Conservation (phyloP, 495 filamentous ascomycete genomes). For the Ascobolus immersus region DNA sequence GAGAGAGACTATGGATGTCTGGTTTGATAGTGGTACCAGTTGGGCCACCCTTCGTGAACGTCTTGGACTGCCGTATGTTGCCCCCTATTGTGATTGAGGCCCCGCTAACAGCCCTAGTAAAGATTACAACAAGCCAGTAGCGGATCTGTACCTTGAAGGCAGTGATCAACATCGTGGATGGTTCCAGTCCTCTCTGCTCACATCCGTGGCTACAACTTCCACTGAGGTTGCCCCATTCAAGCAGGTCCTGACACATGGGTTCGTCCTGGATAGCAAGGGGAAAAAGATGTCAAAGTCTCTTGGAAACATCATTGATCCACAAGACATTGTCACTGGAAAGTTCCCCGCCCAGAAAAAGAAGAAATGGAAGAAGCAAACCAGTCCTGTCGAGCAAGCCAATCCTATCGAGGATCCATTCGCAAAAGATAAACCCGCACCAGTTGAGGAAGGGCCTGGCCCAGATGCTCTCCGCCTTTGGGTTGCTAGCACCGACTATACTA, state of each 20-base stretch:
- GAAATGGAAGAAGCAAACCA: not conserved
- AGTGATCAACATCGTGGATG: slow-evolving; percentile 90
- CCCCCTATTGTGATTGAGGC: slow-evolving; percentile 20
- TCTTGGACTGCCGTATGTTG: slow-evolving; percentile 5
- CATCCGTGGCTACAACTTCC: slow-evolving; percentile 33
- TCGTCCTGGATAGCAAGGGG: slow-evolving; percentile 64
- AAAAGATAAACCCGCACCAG: not conserved
- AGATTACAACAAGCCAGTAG: slow-evolving; percentile 25
- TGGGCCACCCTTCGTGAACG: slow-evolving; percentile 31
- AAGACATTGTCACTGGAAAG: slow-evolving; percentile 55
- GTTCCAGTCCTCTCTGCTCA: slow-evolving; percentile 98
- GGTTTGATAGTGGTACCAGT: slow-evolving; percentile 95
- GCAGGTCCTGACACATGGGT: slow-evolving; percentile 78
- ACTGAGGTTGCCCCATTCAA: slow-evolving; percentile 39
- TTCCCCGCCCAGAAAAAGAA: slow-evolving; percentile 5
- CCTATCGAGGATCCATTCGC: too few species aligned
- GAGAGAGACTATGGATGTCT: slow-evolving; percentile 97
- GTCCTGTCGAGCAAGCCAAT: too few species aligned
- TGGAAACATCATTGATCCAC: slow-evolving; percentile 65
- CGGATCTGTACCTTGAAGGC: slow-evolving; percentile 83
- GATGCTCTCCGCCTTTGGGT: slow-evolving; percentile 86
- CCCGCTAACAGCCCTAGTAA: slow-evolving; percentile 16
- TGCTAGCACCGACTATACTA: slow-evolving; percentile 72
- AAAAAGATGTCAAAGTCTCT: slow-evolving; percentile 97
- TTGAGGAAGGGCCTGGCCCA: slow-evolving; percentile 27